Evolutionary conservation across 495 filamentous ascomycete species (phyloP).

Genomic region (Cercophora samala): DNA sequence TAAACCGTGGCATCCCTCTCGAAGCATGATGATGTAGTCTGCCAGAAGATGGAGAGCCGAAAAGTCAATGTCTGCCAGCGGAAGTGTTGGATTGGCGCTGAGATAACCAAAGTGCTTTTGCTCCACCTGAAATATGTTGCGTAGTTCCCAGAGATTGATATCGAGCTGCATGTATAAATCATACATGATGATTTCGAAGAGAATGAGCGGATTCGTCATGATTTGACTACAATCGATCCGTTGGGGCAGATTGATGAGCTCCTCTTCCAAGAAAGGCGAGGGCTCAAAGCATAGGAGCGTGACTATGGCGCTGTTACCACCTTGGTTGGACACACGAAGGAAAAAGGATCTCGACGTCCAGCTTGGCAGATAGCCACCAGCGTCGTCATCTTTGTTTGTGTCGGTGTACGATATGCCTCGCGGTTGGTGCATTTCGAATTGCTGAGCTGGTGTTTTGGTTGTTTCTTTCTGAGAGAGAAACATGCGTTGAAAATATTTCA

Average conservation of each 20-base stretch:
- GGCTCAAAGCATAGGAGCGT: not conserved
- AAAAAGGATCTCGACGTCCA: constrained; percentile 1
- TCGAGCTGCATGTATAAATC: constrained; percentile 5
- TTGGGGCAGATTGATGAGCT: not conserved
- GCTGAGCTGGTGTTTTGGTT: not conserved
- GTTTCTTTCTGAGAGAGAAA: not conserved
- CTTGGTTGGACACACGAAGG: not conserved
- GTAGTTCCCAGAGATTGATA: not conserved
- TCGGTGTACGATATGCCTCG: not conserved
- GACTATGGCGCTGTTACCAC: not conserved
- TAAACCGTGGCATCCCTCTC: not conserved
- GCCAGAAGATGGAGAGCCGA: constrained; percentile 3
- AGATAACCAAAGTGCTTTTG: constrained; percentile 4
- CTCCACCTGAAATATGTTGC: not conserved
- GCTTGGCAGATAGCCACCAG: not conserved
- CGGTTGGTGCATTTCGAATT: not conserved
- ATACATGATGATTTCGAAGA: not conserved
- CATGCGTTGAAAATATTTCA: not conserved
- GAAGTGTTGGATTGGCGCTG: not conserved
- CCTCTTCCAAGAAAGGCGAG: not conserved
- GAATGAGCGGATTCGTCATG: not conserved
- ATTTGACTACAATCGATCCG: not conserved
- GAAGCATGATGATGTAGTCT: constrained; percentile 6
- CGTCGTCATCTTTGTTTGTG: not conserved
- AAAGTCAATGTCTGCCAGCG: constrained; percentile 3